Evolutionary conservation across 768 basidiomycete genomes (phyloP).

Genomic region (Rickenella mellea): DNA sequence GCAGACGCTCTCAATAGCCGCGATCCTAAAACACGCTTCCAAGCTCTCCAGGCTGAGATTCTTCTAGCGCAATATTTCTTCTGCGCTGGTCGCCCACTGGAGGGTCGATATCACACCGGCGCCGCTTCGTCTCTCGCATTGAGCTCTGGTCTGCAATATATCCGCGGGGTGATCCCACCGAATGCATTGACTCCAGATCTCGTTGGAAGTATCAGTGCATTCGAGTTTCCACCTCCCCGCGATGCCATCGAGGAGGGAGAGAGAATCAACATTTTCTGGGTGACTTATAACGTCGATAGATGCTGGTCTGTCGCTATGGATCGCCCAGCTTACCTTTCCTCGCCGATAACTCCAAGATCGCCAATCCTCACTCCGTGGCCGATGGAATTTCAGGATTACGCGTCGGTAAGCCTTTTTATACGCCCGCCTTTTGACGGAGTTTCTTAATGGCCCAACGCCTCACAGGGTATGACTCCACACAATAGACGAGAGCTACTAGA

Average conservation of each 20-base stretch:
- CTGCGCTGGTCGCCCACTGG: not conserved
- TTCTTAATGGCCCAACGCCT: no score
- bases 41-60: not conserved
- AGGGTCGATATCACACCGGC: not conserved
- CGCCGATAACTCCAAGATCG: slow-evolving; percentile 35
- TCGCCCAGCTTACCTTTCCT: slow-evolving; percentile 40
- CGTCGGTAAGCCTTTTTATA: no score
- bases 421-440: no score
- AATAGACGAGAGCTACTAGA: no score
- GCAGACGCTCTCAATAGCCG: slow-evolving; percentile 44
- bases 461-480: no score
- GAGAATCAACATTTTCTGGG: slow-evolving; percentile 72
- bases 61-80: slow-evolving; percentile 1
- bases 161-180: slow-evolving; percentile 20
- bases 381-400: slow-evolving; percentile 21
- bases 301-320: slow-evolving; percentile 73
- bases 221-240: slow-evolving; percentile 46
- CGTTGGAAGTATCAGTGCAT: slow-evolving; percentile 26
- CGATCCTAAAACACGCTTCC: slow-evolving; percentile 32
- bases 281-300: slow-evolving; percentile 70
- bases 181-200: slow-evolving; percentile 18
- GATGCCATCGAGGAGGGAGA: slow-evolving; percentile 58
- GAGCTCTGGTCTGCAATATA: not conserved
- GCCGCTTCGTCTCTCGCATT: not conserved
- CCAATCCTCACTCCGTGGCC: slow-evolving; percentile 32